Conservation (phyloP, 179 eudicot species). For the Gypsophila paniculata region DNA sequence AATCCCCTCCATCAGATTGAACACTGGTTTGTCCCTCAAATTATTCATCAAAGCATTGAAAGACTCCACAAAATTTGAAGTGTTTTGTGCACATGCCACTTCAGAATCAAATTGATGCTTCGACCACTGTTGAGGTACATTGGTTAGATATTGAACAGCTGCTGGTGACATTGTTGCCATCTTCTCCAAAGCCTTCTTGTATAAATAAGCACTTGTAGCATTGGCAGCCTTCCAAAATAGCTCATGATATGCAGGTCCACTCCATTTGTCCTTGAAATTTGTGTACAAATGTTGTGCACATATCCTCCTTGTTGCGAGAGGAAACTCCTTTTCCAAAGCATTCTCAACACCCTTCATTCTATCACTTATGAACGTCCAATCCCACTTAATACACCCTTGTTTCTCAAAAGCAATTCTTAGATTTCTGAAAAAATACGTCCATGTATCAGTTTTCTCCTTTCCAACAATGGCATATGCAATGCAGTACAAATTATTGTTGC, state of each 20-base stretch:
- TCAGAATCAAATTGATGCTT: neutral
- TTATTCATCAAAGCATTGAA: neutral
- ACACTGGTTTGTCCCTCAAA: neutral
- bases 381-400: neutral
- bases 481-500: neutral
- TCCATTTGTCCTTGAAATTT: neutral
- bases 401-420: neutral
- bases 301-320: neutral
- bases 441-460: neutral
- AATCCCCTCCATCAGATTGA: slow-evolving; percentile 5
- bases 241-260: neutral
- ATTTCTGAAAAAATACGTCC: slow-evolving; percentile 15
- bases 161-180: neutral
- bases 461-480: slow-evolving; percentile 11
- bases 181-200: neutral
- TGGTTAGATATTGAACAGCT: neutral
- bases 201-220: too few relatives aligned
- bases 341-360: slow-evolving; percentile 3
- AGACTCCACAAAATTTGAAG: slow-evolving; percentile 7
- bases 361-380: slow-evolving; percentile 10
- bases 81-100: neutral
- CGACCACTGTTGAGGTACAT: neutral
- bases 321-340: neutral
- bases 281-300: slow-evolving; percentile 1
- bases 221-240: too few relatives aligned